These are phyloP conservation scores for Hypholoma fasciculare DNA, from an alignment of 768 basidiomycete genomes.

Conservation along the genomic window DNA sequence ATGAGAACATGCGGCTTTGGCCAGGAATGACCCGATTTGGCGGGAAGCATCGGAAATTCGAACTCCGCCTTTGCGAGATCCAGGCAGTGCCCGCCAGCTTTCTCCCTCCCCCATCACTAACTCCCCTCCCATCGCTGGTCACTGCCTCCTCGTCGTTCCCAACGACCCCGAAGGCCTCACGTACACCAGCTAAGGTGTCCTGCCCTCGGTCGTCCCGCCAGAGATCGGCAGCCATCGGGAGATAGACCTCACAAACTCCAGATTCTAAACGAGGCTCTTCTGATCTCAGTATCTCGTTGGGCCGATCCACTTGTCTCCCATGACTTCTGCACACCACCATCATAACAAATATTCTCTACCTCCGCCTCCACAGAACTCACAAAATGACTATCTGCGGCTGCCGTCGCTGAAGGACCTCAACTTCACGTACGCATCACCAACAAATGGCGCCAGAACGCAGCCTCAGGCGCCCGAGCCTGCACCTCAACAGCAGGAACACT, in stretches of 20 bases:
- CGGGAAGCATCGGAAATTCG: constrained; percentile 21
- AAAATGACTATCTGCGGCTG: constrained; percentile 51
- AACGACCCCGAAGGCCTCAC: background rate
- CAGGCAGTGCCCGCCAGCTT: constrained; percentile 14
- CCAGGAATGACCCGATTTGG: constrained; percentile 27
- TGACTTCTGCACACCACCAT: constrained; percentile 28
- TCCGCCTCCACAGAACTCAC: constrained; percentile 33
- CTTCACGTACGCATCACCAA: constrained; percentile 37
- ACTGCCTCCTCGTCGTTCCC: constrained; percentile 1
- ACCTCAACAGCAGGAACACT: constrained; percentile 33
- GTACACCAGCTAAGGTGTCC: background rate
- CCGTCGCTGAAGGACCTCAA: constrained; percentile 77
- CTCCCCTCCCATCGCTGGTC: constrained; percentile 7
- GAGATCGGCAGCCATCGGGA: constrained; percentile 71
- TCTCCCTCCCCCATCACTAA: constrained; percentile 19
- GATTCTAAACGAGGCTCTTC: constrained; percentile 40
- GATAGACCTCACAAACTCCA: constrained; percentile 46
- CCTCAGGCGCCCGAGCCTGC: constrained; percentile 33
- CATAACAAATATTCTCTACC: constrained; percentile 34
- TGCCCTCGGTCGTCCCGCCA: constrained; percentile 8
- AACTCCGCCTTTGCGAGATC: constrained; percentile 36
- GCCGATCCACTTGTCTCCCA: constrained; percentile 28
- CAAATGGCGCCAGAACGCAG: constrained; percentile 9
- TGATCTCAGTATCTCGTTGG: constrained; percentile 42
- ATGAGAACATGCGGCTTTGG: constrained; percentile 16